phyloP scores from a whole-genome alignment of 2,329 filamentous ascomycete species.

The Ophiostoma novo-ulmi region DNA sequence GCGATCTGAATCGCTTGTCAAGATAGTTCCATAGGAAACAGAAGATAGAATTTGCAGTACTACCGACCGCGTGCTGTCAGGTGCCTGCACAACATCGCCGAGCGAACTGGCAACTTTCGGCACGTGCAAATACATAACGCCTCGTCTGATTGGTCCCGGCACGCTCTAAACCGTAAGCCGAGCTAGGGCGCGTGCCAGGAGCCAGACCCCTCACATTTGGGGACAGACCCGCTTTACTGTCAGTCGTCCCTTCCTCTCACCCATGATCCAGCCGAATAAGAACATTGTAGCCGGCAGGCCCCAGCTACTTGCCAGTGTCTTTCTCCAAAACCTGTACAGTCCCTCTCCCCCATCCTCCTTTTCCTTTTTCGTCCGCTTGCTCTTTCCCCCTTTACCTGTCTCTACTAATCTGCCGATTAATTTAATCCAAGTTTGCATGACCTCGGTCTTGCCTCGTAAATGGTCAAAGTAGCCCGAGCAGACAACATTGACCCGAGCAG shows the following conservation, averaged over 20 bases:
- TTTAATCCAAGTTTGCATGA: not conserved
- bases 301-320: not conserved
- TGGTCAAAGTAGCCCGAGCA: constrained; percentile 17
- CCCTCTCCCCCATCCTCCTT: not conserved
- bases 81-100: not conserved
- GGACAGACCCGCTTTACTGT: constrained; percentile 15
- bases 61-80: not conserved
- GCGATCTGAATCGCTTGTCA: too few relatives aligned
- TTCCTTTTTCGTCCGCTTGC: not conserved
- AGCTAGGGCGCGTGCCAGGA: constrained; percentile 17
- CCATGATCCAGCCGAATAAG: constrained; percentile 19
- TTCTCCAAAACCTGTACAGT: constrained; percentile 2
- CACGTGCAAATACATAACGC: constrained; percentile 13
- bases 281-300: constrained; percentile 16
- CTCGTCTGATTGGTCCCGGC: constrained; percentile 19
- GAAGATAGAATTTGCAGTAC: not conserved
- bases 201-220: constrained; percentile 16
- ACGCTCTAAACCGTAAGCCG: constrained; percentile 23
- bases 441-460: constrained; percentile 14
- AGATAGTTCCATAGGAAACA: not conserved
- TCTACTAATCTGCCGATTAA: not conserved
- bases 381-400: constrained; percentile 1
- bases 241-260: constrained; percentile 16
- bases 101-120: constrained; percentile 2
- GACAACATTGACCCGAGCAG: constrained; percentile 22